A percentile compares a stretch with the other conserved stretches of the same genome.
phyloP scores from a whole-genome alignment of 2,329 filamentous ascomycete genomes.

The Karstenula rhodostoma region DNA sequence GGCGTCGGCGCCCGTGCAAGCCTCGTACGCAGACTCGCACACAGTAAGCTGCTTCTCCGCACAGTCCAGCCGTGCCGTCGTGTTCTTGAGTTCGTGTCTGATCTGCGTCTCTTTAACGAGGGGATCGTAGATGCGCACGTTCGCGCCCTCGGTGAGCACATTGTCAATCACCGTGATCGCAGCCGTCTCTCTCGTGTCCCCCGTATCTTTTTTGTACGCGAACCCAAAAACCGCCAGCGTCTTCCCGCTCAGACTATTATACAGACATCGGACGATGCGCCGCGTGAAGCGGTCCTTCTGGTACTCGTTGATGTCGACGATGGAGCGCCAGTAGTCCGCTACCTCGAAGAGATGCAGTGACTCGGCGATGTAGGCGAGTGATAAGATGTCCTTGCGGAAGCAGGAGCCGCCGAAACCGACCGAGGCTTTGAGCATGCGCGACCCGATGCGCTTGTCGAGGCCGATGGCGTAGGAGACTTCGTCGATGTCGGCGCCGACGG shows the following conservation, averaged over 20 bases:
- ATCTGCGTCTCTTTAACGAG: slow-evolving; percentile 23
- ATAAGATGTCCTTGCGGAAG: slow-evolving; percentile 82
- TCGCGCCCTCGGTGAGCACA: slow-evolving; percentile 72
- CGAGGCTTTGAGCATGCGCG: slow-evolving; percentile 75
- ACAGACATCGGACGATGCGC: slow-evolving; percentile 66
- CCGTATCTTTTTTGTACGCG: slow-evolving; percentile 82
- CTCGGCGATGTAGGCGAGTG: slow-evolving; percentile 76
- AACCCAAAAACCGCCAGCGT: slow-evolving; percentile 77
- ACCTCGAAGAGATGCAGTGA: slow-evolving; percentile 74
- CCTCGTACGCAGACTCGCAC: slow-evolving; percentile 4
- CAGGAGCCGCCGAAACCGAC: slow-evolving; percentile 83
- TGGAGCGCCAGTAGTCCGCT: slow-evolving; percentile 76
- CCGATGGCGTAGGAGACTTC: slow-evolving; percentile 75
- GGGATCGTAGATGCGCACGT: slow-evolving; percentile 73
- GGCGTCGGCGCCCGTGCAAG: slow-evolving; percentile 2
- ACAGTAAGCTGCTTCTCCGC: slow-evolving; percentile 4
- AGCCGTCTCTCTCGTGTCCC: slow-evolving; percentile 65
- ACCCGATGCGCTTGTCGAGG: slow-evolving; percentile 74
- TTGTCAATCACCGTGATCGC: slow-evolving; percentile 71
- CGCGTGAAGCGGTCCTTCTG: slow-evolving; percentile 74
- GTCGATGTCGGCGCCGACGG: slow-evolving; percentile 76
- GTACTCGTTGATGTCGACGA: slow-evolving; percentile 79
- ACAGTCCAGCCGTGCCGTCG: not conserved
- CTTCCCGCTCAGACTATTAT: slow-evolving; percentile 74
- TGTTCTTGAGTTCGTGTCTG: slow-evolving; percentile 6